phyloP scores from a whole-genome alignment of 78 protist genomes.

The Speleostelium caveatum region DNA sequence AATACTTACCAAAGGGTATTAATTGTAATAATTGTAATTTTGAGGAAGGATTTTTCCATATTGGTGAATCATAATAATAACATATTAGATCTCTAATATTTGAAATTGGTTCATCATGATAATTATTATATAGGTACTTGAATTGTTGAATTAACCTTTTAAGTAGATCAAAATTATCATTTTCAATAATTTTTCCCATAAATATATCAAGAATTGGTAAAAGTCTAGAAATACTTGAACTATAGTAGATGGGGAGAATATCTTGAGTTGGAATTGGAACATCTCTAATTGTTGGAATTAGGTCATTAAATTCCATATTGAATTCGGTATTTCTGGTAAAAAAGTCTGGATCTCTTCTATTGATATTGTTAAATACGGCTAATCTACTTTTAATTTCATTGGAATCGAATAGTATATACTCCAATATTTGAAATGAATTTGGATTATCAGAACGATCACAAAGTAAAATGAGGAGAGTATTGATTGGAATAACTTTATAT shows the following conservation, averaged over 20 bases:
- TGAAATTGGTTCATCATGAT: slow-evolving; percentile 16
- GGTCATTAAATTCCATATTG: background rate
- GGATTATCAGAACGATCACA: slow-evolving; percentile 12
- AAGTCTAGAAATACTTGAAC: slow-evolving; percentile 7
- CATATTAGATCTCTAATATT: background rate
- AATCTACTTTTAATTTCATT: background rate
- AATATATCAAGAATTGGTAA: slow-evolving; percentile 4
- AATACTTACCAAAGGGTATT: slow-evolving; percentile 2
- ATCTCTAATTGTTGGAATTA: background rate
- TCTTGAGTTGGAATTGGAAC: background rate
- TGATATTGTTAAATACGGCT: background rate
- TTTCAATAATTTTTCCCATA: background rate
- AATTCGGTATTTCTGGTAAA: slow-evolving; percentile 19
- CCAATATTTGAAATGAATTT: background rate
- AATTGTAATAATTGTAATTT: slow-evolving; percentile 1
- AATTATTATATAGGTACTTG: background rate
- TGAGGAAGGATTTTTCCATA: background rate
- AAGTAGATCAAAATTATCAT: background rate
- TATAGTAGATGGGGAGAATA: slow-evolving; percentile 8
- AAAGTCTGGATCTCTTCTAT: slow-evolving; percentile 2
- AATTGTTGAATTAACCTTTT: background rate
- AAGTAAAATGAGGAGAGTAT: background rate
- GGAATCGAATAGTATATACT: background rate
- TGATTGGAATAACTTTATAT: slow-evolving; percentile 7
- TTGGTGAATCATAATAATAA: slow-evolving; percentile 14